Base-by-base conservation (phyloP, 139 green algal genomes). In the Ettlia oleoabundans region DNA sequence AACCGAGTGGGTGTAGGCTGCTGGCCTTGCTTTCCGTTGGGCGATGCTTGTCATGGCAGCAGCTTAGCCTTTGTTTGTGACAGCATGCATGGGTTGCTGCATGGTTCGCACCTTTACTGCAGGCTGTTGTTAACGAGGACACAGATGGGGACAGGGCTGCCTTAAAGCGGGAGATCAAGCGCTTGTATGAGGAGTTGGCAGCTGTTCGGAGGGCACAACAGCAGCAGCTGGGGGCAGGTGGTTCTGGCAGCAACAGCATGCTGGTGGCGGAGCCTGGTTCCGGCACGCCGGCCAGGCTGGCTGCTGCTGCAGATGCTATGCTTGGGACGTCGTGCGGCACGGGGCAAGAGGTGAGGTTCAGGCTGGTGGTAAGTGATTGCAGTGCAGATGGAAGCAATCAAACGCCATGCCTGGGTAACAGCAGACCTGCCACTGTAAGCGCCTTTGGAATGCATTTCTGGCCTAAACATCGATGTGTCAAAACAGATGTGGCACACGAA, bases 101-200 rank as follows among this genome's bases (percentile, higher is more conserved):
- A 10, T 58, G 13, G 13, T 37, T 40, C 55, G 38, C 67, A 9
- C 30, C n/a, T 26, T 38, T 18, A 10, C 15, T 77, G 63, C 86
- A 91, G 81, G 92, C 92, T 4, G 71, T 91, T 6, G 87, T 96
- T 37, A 95, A 96, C 65, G 88, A 95, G 84, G 89, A 93, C 69
- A 85, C 81, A 0, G 61, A 82, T 19, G 94, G 92, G 21, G 90
- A 96, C 47, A 75, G 74, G 9, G 58, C 74, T 0, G 79, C 82
- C 69, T 86, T 97, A 68, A 86, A 88, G 71, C 76, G 69, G 0
- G 93, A 96, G 84, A 84, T 96, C 24, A 82, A 88, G 66, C 76
- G 87, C 1, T 71, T 94, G 52, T 85, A 86, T 10, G 84, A 84
- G 64, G 80, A 92, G 75, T 55, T 92, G 78, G 68, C 55, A 1